Evolutionary conservation across 2,329 filamentous ascomycete species (phyloP), one percentile per base, ranked within the genome.

Genomic region (Cytospora mali): DNA sequence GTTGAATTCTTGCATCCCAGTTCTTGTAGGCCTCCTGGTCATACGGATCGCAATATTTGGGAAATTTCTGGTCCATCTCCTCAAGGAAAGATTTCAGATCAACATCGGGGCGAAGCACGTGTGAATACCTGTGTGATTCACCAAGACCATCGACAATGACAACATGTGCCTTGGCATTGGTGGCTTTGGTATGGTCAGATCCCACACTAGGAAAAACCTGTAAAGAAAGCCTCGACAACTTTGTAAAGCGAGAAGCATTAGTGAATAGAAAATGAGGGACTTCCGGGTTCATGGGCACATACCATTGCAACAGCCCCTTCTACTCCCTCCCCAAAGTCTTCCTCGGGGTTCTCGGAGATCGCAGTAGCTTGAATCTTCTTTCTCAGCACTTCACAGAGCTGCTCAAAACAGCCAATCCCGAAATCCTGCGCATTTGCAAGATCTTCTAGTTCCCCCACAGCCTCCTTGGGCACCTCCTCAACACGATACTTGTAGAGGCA

Each of bases 201-300:
- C 42, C 7, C 6, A 13, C 10, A 23, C n/a, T 4, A 7, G 10
- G 6, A 7, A n/a, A 4, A 18, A 46, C 9, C n/a, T 46, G 42
- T 4, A 46, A 4, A 21, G 58, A 49, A 60, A 60, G 58, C 21
- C 54, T 16, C 14, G 25, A 9, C 10, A 60, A 35, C 58, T 60
- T n/a, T 7, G 10, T 11, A 46, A 11, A 3, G n/a, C 18, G 42
- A 11, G 23, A 46, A 23, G 4, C 10, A 13, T 46, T 23, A 46
- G 42, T 0, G 3, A 13, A 11, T 4, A 13, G 21, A 2, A 13
- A 23, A 18, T 46, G 9, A 23, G 14, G 13, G 6, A 18, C 21
- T 9, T 46, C 42, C 11, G 7, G 21, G n/a, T 6, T 10, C 31
- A 10, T 46, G 7, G 1, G 39, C 6, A 23, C 42, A 46, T 46